A percentile compares a stretch with the other conserved stretches of the same genome.
These are phyloP conservation scores for Setaria viridis DNA, from an alignment of 202 grass and related monocot genomes.

Conservation along the genomic window DNA sequence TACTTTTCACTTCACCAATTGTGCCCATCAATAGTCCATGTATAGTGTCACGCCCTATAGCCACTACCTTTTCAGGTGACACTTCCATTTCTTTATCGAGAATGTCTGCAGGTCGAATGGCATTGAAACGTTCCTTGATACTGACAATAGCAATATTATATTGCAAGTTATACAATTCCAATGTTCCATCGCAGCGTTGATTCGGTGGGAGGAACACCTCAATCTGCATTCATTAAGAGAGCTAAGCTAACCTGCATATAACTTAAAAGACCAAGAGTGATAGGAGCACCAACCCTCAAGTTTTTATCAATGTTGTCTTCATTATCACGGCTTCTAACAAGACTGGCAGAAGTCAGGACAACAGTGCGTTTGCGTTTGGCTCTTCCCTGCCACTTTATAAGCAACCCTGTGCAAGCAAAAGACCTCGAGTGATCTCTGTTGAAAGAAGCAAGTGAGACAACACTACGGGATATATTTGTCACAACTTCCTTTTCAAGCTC, in stretches of 20 bases:
- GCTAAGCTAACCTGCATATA: constrained; percentile 1
- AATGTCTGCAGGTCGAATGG: constrained; percentile 19
- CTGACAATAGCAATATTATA: constrained; percentile 44
- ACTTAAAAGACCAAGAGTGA: neutral
- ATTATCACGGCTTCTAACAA: neutral
- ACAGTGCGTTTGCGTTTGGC: neutral
- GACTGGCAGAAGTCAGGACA: constrained; percentile 34
- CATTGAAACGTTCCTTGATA: neutral
- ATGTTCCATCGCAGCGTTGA: constrained; percentile 1
- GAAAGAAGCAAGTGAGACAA: constrained; percentile 48
- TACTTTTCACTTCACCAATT: constrained; percentile 8
- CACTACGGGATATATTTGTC: constrained; percentile 18
- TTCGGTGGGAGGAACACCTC: constrained; percentile 36
- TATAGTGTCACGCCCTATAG: neutral
- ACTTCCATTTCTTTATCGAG: neutral
- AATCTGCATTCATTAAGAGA: constrained; percentile 19
- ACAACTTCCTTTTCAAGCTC: neutral
- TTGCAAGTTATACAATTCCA: constrained; percentile 24
- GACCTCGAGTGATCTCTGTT: neutral
- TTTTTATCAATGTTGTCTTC: neutral
- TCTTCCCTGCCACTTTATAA: constrained; percentile 35
- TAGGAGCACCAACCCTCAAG: constrained; percentile 19
- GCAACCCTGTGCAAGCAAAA: constrained; percentile 49
- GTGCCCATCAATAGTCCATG: constrained; percentile 23
- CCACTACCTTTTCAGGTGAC: constrained; percentile 13